Conservation (phyloP, 179 eudicot genomes). For the Gypsophila paniculata region DNA sequence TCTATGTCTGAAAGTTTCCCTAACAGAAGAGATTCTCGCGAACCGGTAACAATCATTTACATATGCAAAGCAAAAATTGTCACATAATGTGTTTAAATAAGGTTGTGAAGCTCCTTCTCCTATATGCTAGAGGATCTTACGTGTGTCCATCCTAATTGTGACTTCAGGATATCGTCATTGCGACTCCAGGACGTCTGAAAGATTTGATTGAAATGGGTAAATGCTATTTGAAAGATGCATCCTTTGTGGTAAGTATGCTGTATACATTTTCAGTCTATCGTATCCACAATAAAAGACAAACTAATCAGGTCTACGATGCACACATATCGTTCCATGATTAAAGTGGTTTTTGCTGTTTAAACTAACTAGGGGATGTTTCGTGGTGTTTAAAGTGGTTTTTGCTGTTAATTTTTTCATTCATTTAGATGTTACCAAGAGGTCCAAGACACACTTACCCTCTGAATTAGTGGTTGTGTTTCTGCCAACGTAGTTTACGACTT, state of each 20-base stretch:
- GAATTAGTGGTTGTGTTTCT: neutral
- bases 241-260: slow-evolving; percentile 73
- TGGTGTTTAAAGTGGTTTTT: too few relatives aligned
- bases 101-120: neutral
- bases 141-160: slow-evolving; percentile 18
- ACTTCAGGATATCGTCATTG: slow-evolving; percentile 87
- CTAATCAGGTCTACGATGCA: too few relatives aligned
- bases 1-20: neutral
- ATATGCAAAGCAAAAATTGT: neutral
- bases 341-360: neutral
- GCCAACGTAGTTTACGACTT: neutral
- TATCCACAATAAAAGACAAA: neutral
- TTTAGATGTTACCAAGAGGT: neutral
- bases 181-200: slow-evolving; percentile 92
- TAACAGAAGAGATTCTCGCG: neutral
- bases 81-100: neutral
- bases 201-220: slow-evolving; percentile 89
- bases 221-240: slow-evolving; percentile 68
- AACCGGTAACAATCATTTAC: neutral
- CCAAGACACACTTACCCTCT: neutral
- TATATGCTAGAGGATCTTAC: slow-evolving; percentile 14
- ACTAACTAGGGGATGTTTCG: too few relatives aligned
- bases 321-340: too few relatives aligned
- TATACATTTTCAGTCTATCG: neutral
- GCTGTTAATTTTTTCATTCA: neutral